Evolutionary conservation across 495 filamentous ascomycete genomes (phyloP), one percentile per base, ranked within the genome.

Genomic region (Glutinoglossum americanum): DNA sequence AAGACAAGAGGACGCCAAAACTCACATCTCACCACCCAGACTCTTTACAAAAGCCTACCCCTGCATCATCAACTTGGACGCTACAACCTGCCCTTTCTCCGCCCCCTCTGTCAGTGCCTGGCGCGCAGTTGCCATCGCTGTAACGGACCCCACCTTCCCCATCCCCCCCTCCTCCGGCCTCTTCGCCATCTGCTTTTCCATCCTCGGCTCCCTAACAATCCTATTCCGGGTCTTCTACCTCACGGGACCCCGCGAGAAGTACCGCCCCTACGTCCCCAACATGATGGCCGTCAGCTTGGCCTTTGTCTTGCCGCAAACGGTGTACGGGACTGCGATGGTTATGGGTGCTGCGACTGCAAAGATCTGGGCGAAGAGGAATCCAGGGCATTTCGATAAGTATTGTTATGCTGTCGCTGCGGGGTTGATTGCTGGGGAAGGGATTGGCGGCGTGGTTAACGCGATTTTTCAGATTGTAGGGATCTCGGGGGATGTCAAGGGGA

Each of bases 351-450:
- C 75, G 44, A 55, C 73, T 51, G 76, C 80, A n/a, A 71, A 67
- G 23, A 6, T 74, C 57, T 84, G 81, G 81, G 70, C 67, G 33
- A 83, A 77, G 70, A 74, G 69, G 62, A 74, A 68, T 58, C 67
- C 77, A 7, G 66, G 65, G 41, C 70, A 65, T 56, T 84, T 79
- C 61, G 81, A 81, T 41, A 66, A 77, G 33, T 79, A 79, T 58
- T 78, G 76, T n/a, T 83, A 81, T 62, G 78, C 79, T 8, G 70
- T 83, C 48, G 81, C 81, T 25, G 81, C 81, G 15, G 81, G 80
- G 26, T 70, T 81, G 61, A 82, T 84, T 66, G 80, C 81, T 4
- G 81, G 81, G 21, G 81, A 83, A 65, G 81, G 81, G 37, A 69
- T 83, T 23, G 80, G 80, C 30, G 78, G 79, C 51, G 78, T 82